Evolutionary conservation across 805 yeast species (phyloP), one percentile per base, ranked within the genome.

Genomic region (Maudiozyma pseudohumilis): DNA sequence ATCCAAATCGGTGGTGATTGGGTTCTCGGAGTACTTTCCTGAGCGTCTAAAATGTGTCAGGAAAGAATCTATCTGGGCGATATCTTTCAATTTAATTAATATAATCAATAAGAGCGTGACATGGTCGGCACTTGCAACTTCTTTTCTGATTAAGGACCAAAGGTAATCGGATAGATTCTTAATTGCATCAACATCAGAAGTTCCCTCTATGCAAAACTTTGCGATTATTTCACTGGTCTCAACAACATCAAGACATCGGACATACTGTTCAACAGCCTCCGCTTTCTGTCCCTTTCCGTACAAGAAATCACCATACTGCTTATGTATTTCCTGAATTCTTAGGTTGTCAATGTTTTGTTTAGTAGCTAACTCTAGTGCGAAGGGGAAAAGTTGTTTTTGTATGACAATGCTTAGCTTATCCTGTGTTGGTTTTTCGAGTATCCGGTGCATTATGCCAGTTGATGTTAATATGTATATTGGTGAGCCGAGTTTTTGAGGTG

Each of bases 201-300:
- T 42, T n/a, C 46, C 81, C 40, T 80, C 79, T 6, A 83, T 75
- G 16, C 86, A 79, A 56, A 80, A 85, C 49, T 80, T 79, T 30
- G 84, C 73, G 15, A 89, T 83, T 3, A 87, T 75, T 41, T 78
- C 83, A 54, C 89, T 82, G 2, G 87, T 73, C 36, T 76, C 75
- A 0, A 77, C 76, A 2, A 55, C 56, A 21, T 60, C 63, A n/a
- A 75, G 52, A 3, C 77, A 71, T 18, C 65, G 70, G n/a, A 81
- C 69, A 50, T 79, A 92, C 44, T 82, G 80, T n/a, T 70, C 67
- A 45, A 86, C 74, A 0, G 97, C 83, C 7, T 74, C 85, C 3
- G 73, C 74, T 29, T 63, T 72, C 32, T 80, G 80, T 26, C 74
- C 81, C 45, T 73, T 77, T 1, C 69, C 69, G 50, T 79, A 88